phyloP scores from a whole-genome alignment of 768 basidiomycete genomes.

The Leccinellum luteum region DNA sequence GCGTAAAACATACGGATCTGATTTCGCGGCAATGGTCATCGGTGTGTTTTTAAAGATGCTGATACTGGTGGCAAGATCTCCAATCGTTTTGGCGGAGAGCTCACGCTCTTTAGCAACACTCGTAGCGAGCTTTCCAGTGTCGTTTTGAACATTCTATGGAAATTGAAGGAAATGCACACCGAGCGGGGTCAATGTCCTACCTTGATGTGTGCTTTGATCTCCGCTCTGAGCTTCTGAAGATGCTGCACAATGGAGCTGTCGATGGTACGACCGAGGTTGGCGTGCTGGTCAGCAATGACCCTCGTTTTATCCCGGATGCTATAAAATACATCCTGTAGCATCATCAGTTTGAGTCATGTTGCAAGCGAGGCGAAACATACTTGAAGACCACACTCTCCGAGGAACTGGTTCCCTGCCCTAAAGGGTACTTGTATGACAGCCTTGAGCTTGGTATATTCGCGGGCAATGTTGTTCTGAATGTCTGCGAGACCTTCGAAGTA shows the following conservation, averaged over 20 bases:
- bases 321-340: slow-evolving; percentile 81
- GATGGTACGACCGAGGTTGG: slow-evolving; percentile 93
- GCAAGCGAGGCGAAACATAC: slow-evolving; percentile 33
- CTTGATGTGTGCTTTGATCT: slow-evolving; percentile 98
- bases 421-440: slow-evolving; percentile 98
- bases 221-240: slow-evolving; percentile 87
- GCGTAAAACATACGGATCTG: slow-evolving; percentile 11
- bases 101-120: slow-evolving; percentile 90
- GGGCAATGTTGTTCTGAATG: slow-evolving; percentile 92
- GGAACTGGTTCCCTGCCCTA: slow-evolving; percentile 91
- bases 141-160: slow-evolving; percentile 84
- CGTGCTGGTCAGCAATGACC: slow-evolving; percentile 91
- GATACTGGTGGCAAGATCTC: slow-evolving; percentile 83
- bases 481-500: slow-evolving; percentile 72
- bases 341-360: not conserved
- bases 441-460: slow-evolving; percentile 89
- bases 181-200: slow-evolving; percentile 34
- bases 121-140: slow-evolving; percentile 89
- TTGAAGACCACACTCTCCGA: slow-evolving; percentile 96
- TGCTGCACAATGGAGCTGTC: slow-evolving; percentile 98
- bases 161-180: not conserved
- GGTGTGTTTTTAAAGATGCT: slow-evolving; percentile 96
- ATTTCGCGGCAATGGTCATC: slow-evolving; percentile 67
- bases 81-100: slow-evolving; percentile 76
- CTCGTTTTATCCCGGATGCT: slow-evolving; percentile 91